Evolutionary conservation across 192 early-diverging fungal genomes (phyloP), one percentile per base, ranked within the genome.

Genomic region (Rhizophlyctis rosea): DNA sequence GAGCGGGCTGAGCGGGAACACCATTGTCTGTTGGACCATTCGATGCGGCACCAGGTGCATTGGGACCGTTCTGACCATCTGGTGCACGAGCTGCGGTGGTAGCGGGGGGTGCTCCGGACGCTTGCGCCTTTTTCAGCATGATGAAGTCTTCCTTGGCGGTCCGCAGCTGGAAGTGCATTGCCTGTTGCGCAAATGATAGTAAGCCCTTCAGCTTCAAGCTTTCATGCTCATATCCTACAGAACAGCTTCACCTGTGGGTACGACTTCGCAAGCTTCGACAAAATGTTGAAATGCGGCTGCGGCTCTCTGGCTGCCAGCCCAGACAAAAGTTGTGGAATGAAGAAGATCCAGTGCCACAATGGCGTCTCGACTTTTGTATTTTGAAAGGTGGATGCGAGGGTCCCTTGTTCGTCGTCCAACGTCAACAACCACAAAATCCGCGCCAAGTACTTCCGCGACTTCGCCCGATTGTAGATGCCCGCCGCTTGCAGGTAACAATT

Each of bases 281-380:
- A 71, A 52, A 98, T 90, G 47, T 82, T 79, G 54, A 87, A 84
- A 1, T 91, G 87, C 76, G 79, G 76, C 35, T 57, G 61, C 28
- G 91, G 87, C 67, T 98, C 96, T 50, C 86, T 88, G 67, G 86
- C 83, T 7, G 83, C 73, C 21, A 99, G 77, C 0, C 87, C 86
- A 1, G 84, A 70, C 29, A 99, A 77, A 14, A 99, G 80, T 71
- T 99, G 95, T 3, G 98, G 96, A 52, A 99, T 95, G 63, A 97
- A 96, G 0, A 91, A 94, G 57, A 95, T 93, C 98, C 98, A 99
- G 77, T 96, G 94, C 96, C 93, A 97, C 13, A 90, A 81, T 16
- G 92, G 91, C 57, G 88, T 81, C 30, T 98, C 97, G 24, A 87
- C 86, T 62, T 95, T 96, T 82, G 90, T 96, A 1, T 81, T 81